Evolutionary conservation across 192 early-diverging fungal species (phyloP).

Genomic region (Coemansia sp.): DNA sequence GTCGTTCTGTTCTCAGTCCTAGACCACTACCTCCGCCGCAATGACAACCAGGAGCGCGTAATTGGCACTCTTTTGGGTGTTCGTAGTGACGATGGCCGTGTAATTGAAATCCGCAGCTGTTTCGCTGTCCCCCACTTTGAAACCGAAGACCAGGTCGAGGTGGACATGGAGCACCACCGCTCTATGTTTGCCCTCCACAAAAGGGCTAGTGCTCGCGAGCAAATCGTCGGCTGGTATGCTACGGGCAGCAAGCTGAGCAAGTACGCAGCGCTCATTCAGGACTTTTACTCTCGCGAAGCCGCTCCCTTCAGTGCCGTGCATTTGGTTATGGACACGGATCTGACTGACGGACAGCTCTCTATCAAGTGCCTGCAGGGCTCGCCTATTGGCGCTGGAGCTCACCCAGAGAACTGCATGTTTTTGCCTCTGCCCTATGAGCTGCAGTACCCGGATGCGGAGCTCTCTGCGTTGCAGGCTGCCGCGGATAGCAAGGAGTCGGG

Average conservation of each 20-base stretch:
- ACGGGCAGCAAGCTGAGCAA: slow-evolving; percentile 69
- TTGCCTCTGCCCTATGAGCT: slow-evolving; percentile 85
- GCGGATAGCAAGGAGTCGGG: slow-evolving; percentile 44
- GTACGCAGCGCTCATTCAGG: slow-evolving; percentile 73
- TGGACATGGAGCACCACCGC: slow-evolving; percentile 89
- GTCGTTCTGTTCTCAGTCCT: slow-evolving; percentile 91
- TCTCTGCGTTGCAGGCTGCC: slow-evolving; percentile 64
- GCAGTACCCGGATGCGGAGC: slow-evolving; percentile 90
- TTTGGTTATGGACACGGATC: slow-evolving; percentile 84
- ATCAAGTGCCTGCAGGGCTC: slow-evolving; percentile 75
- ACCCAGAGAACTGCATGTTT: slow-evolving; percentile 87
- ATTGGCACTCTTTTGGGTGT: slow-evolving; percentile 92
- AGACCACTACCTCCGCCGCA: slow-evolving; percentile 88
- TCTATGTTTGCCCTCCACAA: slow-evolving; percentile 89
- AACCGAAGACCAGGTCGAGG: slow-evolving; percentile 74
- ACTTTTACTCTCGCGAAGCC: slow-evolving; percentile 81
- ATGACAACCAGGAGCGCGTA: slow-evolving; percentile 80
- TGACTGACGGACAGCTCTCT: slow-evolving; percentile 70
- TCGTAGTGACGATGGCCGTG: slow-evolving; percentile 83
- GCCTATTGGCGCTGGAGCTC: slow-evolving; percentile 71
- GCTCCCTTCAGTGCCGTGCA: slow-evolving; percentile 76
- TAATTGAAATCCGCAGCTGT: slow-evolving; percentile 88
- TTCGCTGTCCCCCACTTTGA: slow-evolving; percentile 84
- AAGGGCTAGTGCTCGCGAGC: slow-evolving; percentile 85
- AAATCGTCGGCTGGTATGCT: slow-evolving; percentile 94